phyloP scores from a whole-genome alignment of 1,284 basidiomycete genomes.

The Leccinum pallidistipes region DNA sequence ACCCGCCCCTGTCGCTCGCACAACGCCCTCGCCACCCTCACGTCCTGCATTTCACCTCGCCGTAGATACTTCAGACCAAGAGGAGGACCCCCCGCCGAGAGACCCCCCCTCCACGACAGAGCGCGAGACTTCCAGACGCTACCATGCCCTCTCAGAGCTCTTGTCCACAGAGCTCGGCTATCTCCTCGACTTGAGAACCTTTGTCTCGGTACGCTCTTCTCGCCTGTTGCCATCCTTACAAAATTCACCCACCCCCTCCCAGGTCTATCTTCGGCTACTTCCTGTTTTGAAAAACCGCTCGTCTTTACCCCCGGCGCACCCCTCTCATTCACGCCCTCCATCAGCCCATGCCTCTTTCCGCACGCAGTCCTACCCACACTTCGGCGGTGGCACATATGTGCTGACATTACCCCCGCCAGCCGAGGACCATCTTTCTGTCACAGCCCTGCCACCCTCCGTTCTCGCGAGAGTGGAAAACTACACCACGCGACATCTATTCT shows the following conservation, averaged over 20 bases:
- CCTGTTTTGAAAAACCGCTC: constrained; percentile 36
- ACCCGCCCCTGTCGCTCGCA: neutral
- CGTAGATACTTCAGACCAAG: constrained; percentile 27
- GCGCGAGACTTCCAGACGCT: constrained; percentile 50
- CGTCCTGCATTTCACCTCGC: constrained; percentile 39
- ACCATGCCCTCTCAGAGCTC: constrained; percentile 77
- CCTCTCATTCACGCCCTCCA: constrained; percentile 35
- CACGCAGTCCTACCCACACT: constrained; percentile 23
- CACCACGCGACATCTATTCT: constrained; percentile 48
- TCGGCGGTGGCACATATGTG: constrained; percentile 7
- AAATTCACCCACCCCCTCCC: constrained; percentile 25
- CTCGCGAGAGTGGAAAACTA: constrained; percentile 39
- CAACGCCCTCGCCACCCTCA: constrained; percentile 11
- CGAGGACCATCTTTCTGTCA: constrained; percentile 12
- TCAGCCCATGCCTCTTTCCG: constrained; percentile 29
- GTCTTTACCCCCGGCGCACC: constrained; percentile 38
- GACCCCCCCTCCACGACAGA: constrained; percentile 1
- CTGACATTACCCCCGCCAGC: neutral
- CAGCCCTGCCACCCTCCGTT: neutral
- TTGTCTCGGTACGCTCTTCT: constrained; percentile 62
- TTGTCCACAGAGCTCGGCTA: constrained; percentile 84
- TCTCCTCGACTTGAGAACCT: constrained; percentile 69
- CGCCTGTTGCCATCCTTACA: neutral
- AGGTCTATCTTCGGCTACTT: constrained; percentile 36
- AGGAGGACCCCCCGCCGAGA: constrained; percentile 13